Evolutionary conservation across 305 asterid genomes (phyloP), one percentile per base, ranked within the genome.

Genomic region (Vinca major): DNA sequence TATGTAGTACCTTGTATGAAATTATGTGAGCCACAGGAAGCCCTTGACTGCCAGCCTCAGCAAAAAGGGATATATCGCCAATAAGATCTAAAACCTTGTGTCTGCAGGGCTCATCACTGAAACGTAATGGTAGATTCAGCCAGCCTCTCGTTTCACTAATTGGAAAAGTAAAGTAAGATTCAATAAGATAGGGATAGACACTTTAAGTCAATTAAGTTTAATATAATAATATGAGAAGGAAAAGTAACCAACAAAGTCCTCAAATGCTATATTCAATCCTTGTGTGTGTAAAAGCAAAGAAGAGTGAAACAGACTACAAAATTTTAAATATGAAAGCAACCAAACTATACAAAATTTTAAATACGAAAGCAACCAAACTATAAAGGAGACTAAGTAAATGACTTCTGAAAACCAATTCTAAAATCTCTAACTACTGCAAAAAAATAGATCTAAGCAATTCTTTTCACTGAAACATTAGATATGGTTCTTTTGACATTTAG

Each of bases 31-130:
- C 96, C 77, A 90, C 86, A 41, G 80, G 82, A 80, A 93, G 86
- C 70, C 99, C 99, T 75, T 90, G 99, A 82, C 77, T 87, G 54
- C 99, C 97, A 72, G 80, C 81, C 64, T 77, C 76, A 73, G 96
- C 97, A 71, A 93, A 82, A 77, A 93, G 95, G 70, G 99, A 93
- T 70, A 93, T 65, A 70, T 93, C 99, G 45, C 99, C 99, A 72
- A 93, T 90, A 76, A 93, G 89, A 86, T 93, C 98, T 73, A 93
- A 80, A 71, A 85, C 88, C 85, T 93, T 93, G 76, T 93, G 98
- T 71, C 98, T 86, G 78, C 98, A 90, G 50, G 98, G 94, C 82
- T 93, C 98, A 37, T 93, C 85, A 37, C 63, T 71, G 68, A 78
- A 89, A 63, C 81, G 94, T 72, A 93, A 81, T 0, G 98, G 98